Evolutionary conservation across 129 eudicot genomes (phyloP).

Genomic region (Flaveria trinervia): DNA sequence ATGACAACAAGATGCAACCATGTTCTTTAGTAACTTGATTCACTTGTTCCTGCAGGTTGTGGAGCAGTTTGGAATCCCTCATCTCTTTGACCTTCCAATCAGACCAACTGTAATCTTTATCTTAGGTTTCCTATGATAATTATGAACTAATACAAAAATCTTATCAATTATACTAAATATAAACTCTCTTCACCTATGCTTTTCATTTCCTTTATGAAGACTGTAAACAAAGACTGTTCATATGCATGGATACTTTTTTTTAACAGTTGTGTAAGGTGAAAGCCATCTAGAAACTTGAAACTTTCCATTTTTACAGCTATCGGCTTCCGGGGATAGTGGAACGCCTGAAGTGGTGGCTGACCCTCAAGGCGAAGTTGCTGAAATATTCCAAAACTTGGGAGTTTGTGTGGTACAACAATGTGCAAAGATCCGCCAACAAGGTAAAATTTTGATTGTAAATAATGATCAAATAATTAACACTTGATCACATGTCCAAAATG

Average conservation of each 20-base stretch:
- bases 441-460: conserved; percentile 32
- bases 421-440: conserved; percentile 99
- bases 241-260: not conserved
- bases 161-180: not conserved
- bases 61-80: conserved; percentile 95
- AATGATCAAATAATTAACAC: not conserved
- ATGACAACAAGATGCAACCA: not conserved
- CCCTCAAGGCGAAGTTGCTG: conserved; percentile 92
- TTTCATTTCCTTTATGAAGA: not conserved
- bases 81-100: conserved; percentile 94
- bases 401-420: conserved; percentile 99
- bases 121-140: not conserved
- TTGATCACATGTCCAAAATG: not conserved
- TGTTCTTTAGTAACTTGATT: conserved; percentile 18
- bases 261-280: not conserved
- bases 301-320: conserved; percentile 50
- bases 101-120: conserved; percentile 74
- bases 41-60: conserved; percentile 71
- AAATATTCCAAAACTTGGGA: conserved; percentile 83
- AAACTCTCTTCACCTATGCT: not conserved
- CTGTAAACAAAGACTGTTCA: not conserved
- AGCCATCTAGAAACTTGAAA: not conserved
- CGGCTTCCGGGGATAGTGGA: conserved; percentile 99
- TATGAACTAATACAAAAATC: not conserved
- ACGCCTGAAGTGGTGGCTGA: conserved; percentile 93